Evolutionary conservation across 441 rosid species (phyloP), one percentile per base, ranked within the genome.

Genomic region (Populus tomentosa): DNA sequence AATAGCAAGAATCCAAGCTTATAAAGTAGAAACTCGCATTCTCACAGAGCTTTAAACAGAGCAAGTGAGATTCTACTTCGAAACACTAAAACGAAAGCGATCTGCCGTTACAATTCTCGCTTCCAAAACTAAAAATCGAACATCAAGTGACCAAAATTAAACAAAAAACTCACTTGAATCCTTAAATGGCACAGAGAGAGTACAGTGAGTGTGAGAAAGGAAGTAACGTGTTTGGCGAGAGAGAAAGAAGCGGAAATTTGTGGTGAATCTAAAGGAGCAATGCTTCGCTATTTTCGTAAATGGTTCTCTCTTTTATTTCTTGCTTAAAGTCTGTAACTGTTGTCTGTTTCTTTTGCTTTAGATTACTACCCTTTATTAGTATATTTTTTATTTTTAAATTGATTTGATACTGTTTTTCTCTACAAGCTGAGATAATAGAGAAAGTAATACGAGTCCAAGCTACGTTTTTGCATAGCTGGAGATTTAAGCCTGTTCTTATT

Each of bases 401-500:
- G 32, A 30, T 30, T 30, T 30, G 42, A 66, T 50, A 59, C 18
- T 73, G 7, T 14, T 46, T 1, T 23, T 11, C 21, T 18, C 6
- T 20, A 35, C 3, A 30, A 73, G 64, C 40, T 10, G 64, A 26
- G 69, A 59, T 9, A 24, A 14, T 18, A 56, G 62, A 13, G 28
- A 66, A 74, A 14, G n/a, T 71, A 75, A 30, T 42, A 38, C 82
- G 75, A 81, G 80, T 77, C 84, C 77, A 81, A 79, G 72, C 81
- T 74, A 81, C 80, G 86, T 71, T 77, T 74, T 21, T 20, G 77
- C 72, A 50, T 68, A 33, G 85, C 81, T 79, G 80, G 84, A 35
- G 68, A 75, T 78, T 75, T 40, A n/a, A 14, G 77, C 32, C 80
- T 50, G 5, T 14, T 50, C 28, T 46, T 14, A 4, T 4, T 50